A percentile compares a stretch with the other conserved stretches of the same genome.
Conservation (phyloP, 164 flowering plant species). For the grape (Vitis vinifera) region DNA sequence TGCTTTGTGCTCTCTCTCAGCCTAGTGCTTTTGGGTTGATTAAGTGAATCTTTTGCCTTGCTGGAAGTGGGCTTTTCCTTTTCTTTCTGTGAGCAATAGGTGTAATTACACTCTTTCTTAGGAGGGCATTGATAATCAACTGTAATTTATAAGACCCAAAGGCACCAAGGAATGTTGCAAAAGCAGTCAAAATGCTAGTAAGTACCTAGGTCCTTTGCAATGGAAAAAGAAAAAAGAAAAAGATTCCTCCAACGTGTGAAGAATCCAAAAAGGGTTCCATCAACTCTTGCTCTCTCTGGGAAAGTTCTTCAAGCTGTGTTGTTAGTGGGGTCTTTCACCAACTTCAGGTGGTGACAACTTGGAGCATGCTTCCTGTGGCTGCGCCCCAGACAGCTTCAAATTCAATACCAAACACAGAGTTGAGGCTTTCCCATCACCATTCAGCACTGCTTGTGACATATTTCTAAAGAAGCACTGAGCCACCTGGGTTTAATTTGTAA, state of each 20-base stretch:
- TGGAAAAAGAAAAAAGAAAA: neutral
- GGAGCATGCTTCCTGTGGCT: too few relatives aligned
- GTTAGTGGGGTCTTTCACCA: constrained; percentile 7
- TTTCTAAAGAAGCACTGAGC: too few relatives aligned
- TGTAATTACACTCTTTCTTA: too few relatives aligned
- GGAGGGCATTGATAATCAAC: too few relatives aligned
- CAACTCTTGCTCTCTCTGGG: constrained; percentile 7
- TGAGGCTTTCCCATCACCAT: neutral
- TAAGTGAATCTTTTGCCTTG: constrained; percentile 12
- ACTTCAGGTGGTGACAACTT: constrained; percentile 4
- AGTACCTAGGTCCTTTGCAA: constrained; percentile 16
- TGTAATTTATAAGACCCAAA: too few relatives aligned
- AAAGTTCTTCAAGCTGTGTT: too few relatives aligned
- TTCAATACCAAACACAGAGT: neutral
- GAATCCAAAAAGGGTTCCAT: constrained; percentile 20
- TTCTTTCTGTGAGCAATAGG: too few relatives aligned
- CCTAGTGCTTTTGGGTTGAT: too few relatives aligned
- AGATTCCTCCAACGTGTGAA: constrained; percentile 15
- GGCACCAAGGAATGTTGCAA: constrained; percentile 14
- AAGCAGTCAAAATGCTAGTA: constrained; percentile 32
- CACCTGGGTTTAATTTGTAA: too few relatives aligned
- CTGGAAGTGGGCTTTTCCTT: neutral
- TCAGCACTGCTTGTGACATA: neutral
- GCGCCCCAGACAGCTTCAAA: too few relatives aligned
- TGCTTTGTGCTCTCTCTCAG: neutral